These are phyloP conservation scores for Globisporangium recalcitrans DNA, from an alignment of 352 stramenopile genomes.

Conservation along the genomic window DNA sequence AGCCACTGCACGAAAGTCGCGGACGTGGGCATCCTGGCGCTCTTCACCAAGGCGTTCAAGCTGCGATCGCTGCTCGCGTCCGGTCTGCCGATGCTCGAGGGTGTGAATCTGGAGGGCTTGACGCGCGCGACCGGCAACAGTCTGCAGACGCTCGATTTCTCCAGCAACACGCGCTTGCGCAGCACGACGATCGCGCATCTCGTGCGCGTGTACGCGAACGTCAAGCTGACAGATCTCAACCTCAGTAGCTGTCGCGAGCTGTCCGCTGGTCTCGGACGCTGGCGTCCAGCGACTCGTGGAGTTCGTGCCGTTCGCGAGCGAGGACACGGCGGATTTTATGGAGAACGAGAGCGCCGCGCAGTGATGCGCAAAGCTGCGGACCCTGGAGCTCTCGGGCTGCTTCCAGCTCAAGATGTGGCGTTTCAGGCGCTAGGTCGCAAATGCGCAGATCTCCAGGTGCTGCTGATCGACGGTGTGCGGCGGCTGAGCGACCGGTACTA, in stretches of 20 bases:
- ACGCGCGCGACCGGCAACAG: slow-evolving; percentile 21
- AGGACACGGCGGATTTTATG: slow-evolving; percentile 25
- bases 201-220: slow-evolving; percentile 27
- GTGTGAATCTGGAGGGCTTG: slow-evolving; percentile 51
- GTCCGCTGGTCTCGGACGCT: slow-evolving; percentile 44
- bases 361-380: slow-evolving; percentile 38
- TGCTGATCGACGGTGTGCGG: slow-evolving; percentile 58
- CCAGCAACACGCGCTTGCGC: slow-evolving; percentile 32
- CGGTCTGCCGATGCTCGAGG: slow-evolving; percentile 49
- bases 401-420: slow-evolving; percentile 50
- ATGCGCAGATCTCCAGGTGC: slow-evolving; percentile 34
- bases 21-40: slow-evolving; percentile 48
- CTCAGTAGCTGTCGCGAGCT: slow-evolving; percentile 59
- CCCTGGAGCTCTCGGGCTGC: slow-evolving; percentile 60
- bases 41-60: slow-evolving; percentile 36
- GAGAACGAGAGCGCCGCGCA: slow-evolving; percentile 17
- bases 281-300: slow-evolving; percentile 49
- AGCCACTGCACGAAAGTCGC: slow-evolving; percentile 50
- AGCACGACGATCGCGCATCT: slow-evolving; percentile 38
- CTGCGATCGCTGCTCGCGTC: slow-evolving; percentile 31
- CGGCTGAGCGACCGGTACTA: slow-evolving; percentile 36
- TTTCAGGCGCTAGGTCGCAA: slow-evolving; percentile 29
- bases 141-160: slow-evolving; percentile 33
- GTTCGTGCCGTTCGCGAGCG: slow-evolving; percentile 17
- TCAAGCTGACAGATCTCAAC: slow-evolving; percentile 36